These are phyloP conservation scores for Murraya paniculata DNA, from an alignment of 345 rosid species.

Conservation along the genomic window DNA sequence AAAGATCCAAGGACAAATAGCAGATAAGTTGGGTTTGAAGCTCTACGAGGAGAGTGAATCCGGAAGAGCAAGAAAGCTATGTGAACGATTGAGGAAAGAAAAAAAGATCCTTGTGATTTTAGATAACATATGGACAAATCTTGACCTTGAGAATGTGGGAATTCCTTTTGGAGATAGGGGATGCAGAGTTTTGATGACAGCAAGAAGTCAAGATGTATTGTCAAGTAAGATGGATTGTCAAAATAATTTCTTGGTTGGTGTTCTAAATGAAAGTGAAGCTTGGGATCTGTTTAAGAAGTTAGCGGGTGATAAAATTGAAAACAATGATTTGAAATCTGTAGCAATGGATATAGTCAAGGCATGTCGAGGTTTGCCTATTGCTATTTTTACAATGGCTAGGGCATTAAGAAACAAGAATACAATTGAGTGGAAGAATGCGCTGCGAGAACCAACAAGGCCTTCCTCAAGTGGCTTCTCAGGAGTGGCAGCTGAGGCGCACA, in stretches of 20 bases:
- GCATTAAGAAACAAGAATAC: constrained; percentile 10
- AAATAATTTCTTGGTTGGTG: neutral
- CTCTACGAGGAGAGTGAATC: neutral
- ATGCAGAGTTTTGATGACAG: constrained; percentile 29
- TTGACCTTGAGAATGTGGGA: constrained; percentile 27
- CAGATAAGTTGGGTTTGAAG: constrained; percentile 13
- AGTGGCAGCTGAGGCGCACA: neutral
- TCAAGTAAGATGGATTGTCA: constrained; percentile 10
- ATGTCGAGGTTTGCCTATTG: constrained; percentile 34
- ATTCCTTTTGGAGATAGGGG: constrained; percentile 21
- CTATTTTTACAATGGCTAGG: constrained; percentile 16
- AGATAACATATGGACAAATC: constrained; percentile 25
- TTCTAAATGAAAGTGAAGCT: constrained; percentile 19
- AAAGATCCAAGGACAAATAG: constrained; percentile 22
- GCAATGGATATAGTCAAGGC: constrained; percentile 14
- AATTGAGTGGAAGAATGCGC: constrained; percentile 25
- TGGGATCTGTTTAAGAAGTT: constrained; percentile 27
- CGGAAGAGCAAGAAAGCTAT: constrained; percentile 7
- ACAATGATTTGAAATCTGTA: neutral
- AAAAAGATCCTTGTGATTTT: neutral
- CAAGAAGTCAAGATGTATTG: constrained; percentile 10
- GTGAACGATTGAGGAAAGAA: constrained; percentile 5
- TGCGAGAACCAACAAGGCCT: neutral
- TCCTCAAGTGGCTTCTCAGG: neutral
- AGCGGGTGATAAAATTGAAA: constrained; percentile 7